phyloP scores from a whole-genome alignment of 495 filamentous ascomycete genomes.

The Mycothermus thermophilus region DNA sequence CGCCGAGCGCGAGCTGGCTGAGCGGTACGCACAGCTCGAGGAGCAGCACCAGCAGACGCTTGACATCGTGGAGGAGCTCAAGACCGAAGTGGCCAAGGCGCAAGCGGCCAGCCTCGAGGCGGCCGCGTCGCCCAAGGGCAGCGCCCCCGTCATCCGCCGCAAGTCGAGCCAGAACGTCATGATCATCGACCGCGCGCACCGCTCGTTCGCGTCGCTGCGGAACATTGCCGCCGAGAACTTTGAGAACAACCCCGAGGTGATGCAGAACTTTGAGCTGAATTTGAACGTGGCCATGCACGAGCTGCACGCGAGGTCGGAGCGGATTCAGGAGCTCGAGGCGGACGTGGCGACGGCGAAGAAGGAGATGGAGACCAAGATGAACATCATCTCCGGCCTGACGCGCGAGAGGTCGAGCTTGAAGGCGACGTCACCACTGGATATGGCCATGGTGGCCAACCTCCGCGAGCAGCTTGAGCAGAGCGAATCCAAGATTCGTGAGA shows the following conservation, averaged over 20 bases:
- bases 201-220: conserved; percentile 78
- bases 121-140: conserved; percentile 48
- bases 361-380: conserved; percentile 92
- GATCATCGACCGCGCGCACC: conserved; percentile 79
- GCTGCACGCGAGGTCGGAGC: conserved; percentile 70
- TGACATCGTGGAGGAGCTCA: conserved; percentile 76
- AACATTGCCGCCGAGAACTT: conserved; percentile 80
- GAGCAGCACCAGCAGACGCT: conserved; percentile 68
- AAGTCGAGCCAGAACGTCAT: conserved; percentile 90
- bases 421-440: conserved; percentile 68
- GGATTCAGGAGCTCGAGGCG: conserved; percentile 74
- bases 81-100: conserved; percentile 66
- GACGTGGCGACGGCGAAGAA: conserved; percentile 74
- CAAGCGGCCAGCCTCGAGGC: conserved; percentile 38
- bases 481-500: conserved; percentile 60
- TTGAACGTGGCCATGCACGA: conserved; percentile 89
- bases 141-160: conserved; percentile 64
- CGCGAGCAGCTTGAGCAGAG: conserved; percentile 76
- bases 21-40: conserved; percentile 70
- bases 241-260: conserved; percentile 61
- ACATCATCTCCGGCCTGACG: conserved; percentile 86
- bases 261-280: conserved; percentile 88
- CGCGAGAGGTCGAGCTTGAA: conserved; percentile 83
- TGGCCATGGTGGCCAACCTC: conserved; percentile 77
- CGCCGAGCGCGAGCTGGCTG: conserved; percentile 51